Percentiles rank a stretch among this genome's conserved stretches.
Evolutionary conservation across 148 eudicot genomes (phyloP).

Genomic region (Nepenthes gracilis): DNA sequence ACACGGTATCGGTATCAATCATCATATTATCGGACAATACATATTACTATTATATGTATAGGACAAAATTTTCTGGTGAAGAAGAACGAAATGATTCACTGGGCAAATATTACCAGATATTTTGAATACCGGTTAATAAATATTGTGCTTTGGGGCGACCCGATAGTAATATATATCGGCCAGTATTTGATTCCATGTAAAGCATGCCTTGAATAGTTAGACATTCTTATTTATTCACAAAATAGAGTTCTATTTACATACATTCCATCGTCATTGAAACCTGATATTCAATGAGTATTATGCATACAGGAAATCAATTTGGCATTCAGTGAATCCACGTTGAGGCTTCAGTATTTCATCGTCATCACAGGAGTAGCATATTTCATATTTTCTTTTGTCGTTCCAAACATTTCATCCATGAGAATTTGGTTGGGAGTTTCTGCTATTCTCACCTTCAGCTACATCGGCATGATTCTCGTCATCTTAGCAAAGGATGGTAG

Average conservation of each 20-base stretch:
- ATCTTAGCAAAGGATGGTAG: conserved; percentile 31
- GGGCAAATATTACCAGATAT: too few species aligned
- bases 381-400: conserved; percentile 31
- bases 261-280: neutral
- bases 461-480: conserved; percentile 30
- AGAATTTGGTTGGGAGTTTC: conserved; percentile 48
- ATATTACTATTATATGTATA: too few species aligned
- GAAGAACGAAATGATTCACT: too few species aligned
- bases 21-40: neutral
- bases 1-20: neutral
- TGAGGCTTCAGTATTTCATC: conserved; percentile 56
- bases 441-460: conserved; percentile 33
- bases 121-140: too few species aligned
- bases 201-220: too few species aligned
- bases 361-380: conserved; percentile 44
- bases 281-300: neutral
- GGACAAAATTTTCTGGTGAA: too few species aligned
- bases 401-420: conserved; percentile 59
- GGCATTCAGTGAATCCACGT: conserved; percentile 33
- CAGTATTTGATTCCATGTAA: too few species aligned
- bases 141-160: too few species aligned
- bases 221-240: too few species aligned
- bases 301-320: conserved; percentile 36
- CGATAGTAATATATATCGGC: too few species aligned
- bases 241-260: neutral